Base-by-base conservation (phyloP, 2,329 filamentous ascomycete species). In the Colletotrichum falcatum region DNA sequence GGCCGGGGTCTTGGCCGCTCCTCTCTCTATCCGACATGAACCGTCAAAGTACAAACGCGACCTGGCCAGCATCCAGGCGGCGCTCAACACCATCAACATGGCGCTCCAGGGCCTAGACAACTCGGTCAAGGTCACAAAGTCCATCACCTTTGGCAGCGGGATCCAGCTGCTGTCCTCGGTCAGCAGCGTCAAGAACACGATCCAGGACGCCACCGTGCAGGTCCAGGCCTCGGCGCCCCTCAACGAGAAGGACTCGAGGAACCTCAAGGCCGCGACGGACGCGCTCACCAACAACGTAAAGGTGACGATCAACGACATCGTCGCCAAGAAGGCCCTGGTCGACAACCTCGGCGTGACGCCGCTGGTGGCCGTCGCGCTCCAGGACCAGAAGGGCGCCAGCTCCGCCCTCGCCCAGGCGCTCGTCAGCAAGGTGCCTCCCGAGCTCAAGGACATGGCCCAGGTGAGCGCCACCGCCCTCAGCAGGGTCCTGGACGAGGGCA, bases 221-320 rank as follows among this genome's bases (percentile, higher is more conserved):
- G 67, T 70, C 14, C 64, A 54, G 23, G 58, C 26, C 16, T 70
- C 67, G 1, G 51, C 59, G 11, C 18, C 54, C 0, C 67, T 70
- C 46, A 59, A 59, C 58, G 37, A 11, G 1, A 33, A 58, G 1
- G 67, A 70, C 6, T 64, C 64, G 14, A 2, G 28, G 30, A 67
- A 67, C 7, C 58, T 70, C 11, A 70, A 70, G 44, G 67, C 67
- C 16, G 64, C 67, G 6, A 70, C 67, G 6, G 67, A 70, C 16
- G 67, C 67, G 9, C 67, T 70, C 16, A 70, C 67, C 8, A 70
- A 70, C 26, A 70, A 70, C 53, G 67, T 70, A 23, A 67, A 67
- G 16, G 67, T 70, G 23, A 70, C 67, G 18, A 67, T 70, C 58
- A 70, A 67, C 23, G 67, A 70, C 11, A 53, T 70, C 23, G 53